These are phyloP conservation scores for Fusarium coffeatum DNA, from an alignment of 2,329 filamentous ascomycete species.

Conservation along the genomic window DNA sequence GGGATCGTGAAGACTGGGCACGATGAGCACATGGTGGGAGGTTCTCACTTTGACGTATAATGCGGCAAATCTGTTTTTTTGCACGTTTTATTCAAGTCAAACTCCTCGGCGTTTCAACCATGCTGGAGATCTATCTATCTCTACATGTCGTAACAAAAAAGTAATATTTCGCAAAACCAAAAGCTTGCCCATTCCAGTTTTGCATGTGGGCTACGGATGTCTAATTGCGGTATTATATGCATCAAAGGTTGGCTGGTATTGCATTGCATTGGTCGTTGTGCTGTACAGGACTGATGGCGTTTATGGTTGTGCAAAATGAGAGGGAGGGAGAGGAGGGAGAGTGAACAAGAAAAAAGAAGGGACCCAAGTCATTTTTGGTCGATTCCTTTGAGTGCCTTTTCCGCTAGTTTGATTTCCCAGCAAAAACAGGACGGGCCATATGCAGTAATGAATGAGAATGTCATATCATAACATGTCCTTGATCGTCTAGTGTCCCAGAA, in stretches of 20 bases:
- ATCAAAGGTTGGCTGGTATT: slow-evolving; percentile 45
- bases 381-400: slow-evolving; percentile 21
- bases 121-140: slow-evolving; percentile 39
- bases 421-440: slow-evolving; percentile 33
- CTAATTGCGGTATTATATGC: slow-evolving; percentile 52
- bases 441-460: slow-evolving; percentile 43
- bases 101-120: slow-evolving; percentile 43
- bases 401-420: slow-evolving; percentile 32
- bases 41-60: slow-evolving; percentile 73
- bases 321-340: neutral
- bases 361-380: slow-evolving; percentile 17
- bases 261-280: slow-evolving; percentile 47
- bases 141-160: slow-evolving; percentile 46
- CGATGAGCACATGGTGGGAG: slow-evolving; percentile 73
- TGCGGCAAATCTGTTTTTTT: slow-evolving; percentile 26
- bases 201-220: slow-evolving; percentile 44
- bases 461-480: slow-evolving; percentile 6
- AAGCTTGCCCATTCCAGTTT: slow-evolving; percentile 23
- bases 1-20: slow-evolving; percentile 69
- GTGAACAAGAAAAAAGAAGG: slow-evolving; percentile 2
- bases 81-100: slow-evolving; percentile 35
- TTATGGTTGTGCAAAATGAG: slow-evolving; percentile 44
- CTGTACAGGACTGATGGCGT: slow-evolving; percentile 47
- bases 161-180: slow-evolving; percentile 46
- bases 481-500: neutral